A percentile compares a stretch with the other conserved stretches of the same genome.
These are phyloP conservation scores for Talaromyces sp. DNA, from an alignment of 2,329 filamentous ascomycete species.

Conservation along the genomic window DNA sequence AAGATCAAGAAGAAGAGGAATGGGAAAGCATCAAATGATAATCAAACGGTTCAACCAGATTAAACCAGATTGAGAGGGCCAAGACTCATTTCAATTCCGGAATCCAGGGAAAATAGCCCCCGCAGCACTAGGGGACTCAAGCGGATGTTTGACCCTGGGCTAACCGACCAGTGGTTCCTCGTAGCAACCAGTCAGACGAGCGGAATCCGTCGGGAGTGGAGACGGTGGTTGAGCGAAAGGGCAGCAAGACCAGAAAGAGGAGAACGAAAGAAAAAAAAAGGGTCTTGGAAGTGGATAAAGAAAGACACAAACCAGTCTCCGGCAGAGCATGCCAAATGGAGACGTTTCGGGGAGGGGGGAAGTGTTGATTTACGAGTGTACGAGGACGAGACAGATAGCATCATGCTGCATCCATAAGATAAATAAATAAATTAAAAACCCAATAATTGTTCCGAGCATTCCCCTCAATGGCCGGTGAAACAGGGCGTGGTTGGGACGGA, in stretches of 20 bases:
- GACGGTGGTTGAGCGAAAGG: neutral
- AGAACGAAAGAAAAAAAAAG: conserved; percentile 9
- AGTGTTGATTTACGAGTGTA: neutral
- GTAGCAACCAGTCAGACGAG: conserved; percentile 5
- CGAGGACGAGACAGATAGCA: neutral
- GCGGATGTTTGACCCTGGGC: conserved; percentile 12
- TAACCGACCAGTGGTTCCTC: conserved; percentile 6
- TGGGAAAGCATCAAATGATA: neutral
- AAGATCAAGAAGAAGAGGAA: neutral
- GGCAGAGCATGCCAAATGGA: too few relatives aligned
- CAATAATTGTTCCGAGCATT: conserved; percentile 9
- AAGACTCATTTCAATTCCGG: neutral
- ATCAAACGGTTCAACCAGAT: neutral
- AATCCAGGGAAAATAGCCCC: conserved; percentile 21
- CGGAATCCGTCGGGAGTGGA: conserved; percentile 2
- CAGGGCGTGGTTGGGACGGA: too few relatives aligned
- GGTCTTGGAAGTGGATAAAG: conserved; percentile 12
- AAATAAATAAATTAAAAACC: neutral
- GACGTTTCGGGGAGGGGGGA: too few relatives aligned
- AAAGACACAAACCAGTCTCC: neutral
- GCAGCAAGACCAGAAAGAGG: too few relatives aligned
- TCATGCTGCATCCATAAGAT: neutral
- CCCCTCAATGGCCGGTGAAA: conserved; percentile 14
- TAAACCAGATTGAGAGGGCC: conserved; percentile 6
- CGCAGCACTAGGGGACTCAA: conserved; percentile 21